phyloP scores from a whole-genome alignment of 1,284 basidiomycete species.

The Mycosarcoma mackinlayi region DNA sequence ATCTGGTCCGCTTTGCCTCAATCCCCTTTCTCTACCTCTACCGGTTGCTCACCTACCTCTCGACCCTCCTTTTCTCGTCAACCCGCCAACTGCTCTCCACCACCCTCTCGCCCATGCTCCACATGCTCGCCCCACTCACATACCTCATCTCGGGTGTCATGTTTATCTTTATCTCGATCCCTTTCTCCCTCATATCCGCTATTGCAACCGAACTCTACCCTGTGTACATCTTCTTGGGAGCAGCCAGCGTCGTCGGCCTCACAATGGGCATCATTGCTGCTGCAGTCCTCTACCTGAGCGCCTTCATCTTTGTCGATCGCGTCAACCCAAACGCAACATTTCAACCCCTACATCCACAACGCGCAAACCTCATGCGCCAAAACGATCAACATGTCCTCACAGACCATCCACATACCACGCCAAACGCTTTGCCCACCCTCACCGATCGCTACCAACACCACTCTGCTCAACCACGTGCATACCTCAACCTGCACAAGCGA shows the following conservation, averaged over 20 bases:
- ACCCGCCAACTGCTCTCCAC: constrained; percentile 17
- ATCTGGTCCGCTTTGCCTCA: constrained; percentile 5
- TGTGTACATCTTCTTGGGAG: constrained; percentile 50
- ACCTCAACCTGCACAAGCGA: too few relatives aligned
- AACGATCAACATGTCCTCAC: too few relatives aligned
- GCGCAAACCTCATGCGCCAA: background rate
- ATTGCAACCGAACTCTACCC: constrained; percentile 39
- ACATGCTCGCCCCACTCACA: constrained; percentile 26
- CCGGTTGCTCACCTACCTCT: background rate
- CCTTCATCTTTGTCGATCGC: constrained; percentile 42
- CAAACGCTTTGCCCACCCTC: too few relatives aligned
- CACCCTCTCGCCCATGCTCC: constrained; percentile 19
- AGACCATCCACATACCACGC: too few relatives aligned
- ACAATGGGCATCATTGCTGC: constrained; percentile 28
- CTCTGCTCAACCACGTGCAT: background rate
- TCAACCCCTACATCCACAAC: background rate
- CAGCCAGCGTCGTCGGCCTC: constrained; percentile 31
- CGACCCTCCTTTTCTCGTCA: background rate
- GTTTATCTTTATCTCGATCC: constrained; percentile 30
- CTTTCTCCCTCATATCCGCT: background rate
- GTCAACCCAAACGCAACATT: background rate
- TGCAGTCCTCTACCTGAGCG: constrained; percentile 24
- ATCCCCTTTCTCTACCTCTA: background rate
- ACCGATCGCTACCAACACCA: too few relatives aligned
- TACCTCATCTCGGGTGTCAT: constrained; percentile 35